Conservation (phyloP, 1,139 yeast genomes). For the Yamadazyma taylorii region DNA sequence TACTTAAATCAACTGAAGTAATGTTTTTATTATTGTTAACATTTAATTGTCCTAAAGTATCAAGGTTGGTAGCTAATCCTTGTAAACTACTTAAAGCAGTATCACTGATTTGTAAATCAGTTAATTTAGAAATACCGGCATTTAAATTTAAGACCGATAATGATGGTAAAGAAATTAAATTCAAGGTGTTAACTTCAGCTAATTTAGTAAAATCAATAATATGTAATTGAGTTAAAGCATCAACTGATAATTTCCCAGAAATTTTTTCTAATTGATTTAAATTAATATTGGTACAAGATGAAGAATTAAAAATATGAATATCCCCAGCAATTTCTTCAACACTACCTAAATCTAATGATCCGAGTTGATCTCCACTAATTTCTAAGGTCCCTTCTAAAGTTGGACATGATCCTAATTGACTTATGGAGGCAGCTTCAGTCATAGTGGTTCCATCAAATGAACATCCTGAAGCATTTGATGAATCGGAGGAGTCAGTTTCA, state of each 20-base stretch:
- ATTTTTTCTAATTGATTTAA: slow-evolving; percentile 33
- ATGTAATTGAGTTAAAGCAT: slow-evolving; percentile 44
- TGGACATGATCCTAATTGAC: slow-evolving; percentile 38
- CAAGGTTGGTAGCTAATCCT: slow-evolving; percentile 35
- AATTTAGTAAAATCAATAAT: slow-evolving; percentile 38
- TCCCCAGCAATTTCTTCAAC: slow-evolving; percentile 39
- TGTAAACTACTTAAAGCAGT: slow-evolving; percentile 43
- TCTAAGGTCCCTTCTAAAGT: slow-evolving; percentile 44
- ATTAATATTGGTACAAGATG: slow-evolving; percentile 38
- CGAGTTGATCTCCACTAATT: slow-evolving; percentile 39
- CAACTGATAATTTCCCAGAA: slow-evolving; percentile 37
- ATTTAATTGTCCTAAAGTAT: slow-evolving; percentile 36
- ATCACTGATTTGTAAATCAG: slow-evolving; percentile 39
- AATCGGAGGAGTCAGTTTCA: slow-evolving; percentile 14
- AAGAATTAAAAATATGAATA: slow-evolving; percentile 39
- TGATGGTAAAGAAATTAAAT: slow-evolving; percentile 45
- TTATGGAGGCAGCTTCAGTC: slow-evolving; percentile 38
- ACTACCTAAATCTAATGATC: slow-evolving; percentile 32
- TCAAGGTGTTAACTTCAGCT: slow-evolving; percentile 30
- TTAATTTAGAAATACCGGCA: slow-evolving; percentile 36
- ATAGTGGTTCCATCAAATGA: slow-evolving; percentile 41
- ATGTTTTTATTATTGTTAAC: slow-evolving; percentile 49
- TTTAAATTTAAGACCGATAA: slow-evolving; percentile 40
- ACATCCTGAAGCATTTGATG: too few species aligned
- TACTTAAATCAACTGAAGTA: slow-evolving; percentile 35